Evolutionary conservation across 2,329 filamentous ascomycete species (phyloP).

Genomic region (Hortaea sp.): DNA sequence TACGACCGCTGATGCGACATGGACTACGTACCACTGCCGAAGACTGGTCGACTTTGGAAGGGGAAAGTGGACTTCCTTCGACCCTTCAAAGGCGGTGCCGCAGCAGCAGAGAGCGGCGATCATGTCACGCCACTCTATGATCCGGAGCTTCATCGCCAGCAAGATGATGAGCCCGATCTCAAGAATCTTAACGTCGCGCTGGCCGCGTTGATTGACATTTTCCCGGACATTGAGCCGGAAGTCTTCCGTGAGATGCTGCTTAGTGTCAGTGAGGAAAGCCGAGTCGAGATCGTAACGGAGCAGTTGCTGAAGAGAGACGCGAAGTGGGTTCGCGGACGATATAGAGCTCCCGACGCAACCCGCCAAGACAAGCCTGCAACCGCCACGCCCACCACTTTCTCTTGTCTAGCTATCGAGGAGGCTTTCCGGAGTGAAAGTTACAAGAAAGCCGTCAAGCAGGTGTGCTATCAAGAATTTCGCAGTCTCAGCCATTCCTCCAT

Average conservation of each 20-base stretch:
- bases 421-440: slow-evolving; percentile 59
- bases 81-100: slow-evolving; percentile 18
- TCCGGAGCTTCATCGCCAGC: slow-evolving; percentile 8
- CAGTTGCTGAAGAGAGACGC: slow-evolving; percentile 58
- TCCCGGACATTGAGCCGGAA: slow-evolving; percentile 71
- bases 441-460: slow-evolving; percentile 55
- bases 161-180: slow-evolving; percentile 47
- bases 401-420: slow-evolving; percentile 47
- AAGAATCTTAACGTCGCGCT: slow-evolving; percentile 61
- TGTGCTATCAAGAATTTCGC: slow-evolving; percentile 66
- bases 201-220: slow-evolving; percentile 58
- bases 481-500: slow-evolving; percentile 64
- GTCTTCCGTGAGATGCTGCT: slow-evolving; percentile 74
- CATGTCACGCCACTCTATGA: slow-evolving; percentile 19
- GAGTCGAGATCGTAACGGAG: slow-evolving; percentile 67
- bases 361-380: neutral
- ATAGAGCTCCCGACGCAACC: slow-evolving; percentile 7
- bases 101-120: slow-evolving; percentile 11
- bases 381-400: neutral
- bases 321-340: slow-evolving; percentile 59
- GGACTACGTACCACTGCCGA: slow-evolving; percentile 20
- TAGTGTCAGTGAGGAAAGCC: slow-evolving; percentile 65
- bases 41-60: slow-evolving; percentile 20
- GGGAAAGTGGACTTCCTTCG: slow-evolving; percentile 25
- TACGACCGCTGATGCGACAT: slow-evolving; percentile 7